A percentile compares a stretch with the other conserved stretches of the same genome.
Evolutionary conservation across 495 filamentous ascomycete genomes (phyloP).

Genomic region (Xylaria castorea): DNA sequence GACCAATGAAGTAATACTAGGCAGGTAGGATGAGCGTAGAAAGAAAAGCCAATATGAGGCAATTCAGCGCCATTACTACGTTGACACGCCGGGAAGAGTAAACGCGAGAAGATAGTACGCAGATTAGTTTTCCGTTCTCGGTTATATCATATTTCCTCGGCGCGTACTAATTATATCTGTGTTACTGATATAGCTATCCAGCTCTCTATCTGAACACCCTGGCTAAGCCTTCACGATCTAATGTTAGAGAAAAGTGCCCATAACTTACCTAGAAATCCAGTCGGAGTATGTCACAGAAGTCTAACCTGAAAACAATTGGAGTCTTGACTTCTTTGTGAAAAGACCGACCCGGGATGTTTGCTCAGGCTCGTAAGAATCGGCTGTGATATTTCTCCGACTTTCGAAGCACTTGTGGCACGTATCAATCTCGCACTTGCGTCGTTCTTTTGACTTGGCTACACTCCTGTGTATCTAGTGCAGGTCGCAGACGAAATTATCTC

Average conservation of each 20-base stretch:
- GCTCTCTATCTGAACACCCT: background rate
- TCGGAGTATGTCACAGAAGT: background rate
- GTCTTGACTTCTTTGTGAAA: background rate
- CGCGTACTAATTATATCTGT: background rate
- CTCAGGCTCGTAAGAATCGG: background rate
- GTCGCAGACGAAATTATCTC: background rate
- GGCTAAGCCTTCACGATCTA: background rate
- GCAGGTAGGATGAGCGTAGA: background rate
- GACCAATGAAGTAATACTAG: background rate
- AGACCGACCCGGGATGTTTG: background rate
- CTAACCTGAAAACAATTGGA: background rate
- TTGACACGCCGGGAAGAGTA: background rate
- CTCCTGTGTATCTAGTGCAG: too few species aligned
- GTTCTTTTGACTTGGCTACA: background rate
- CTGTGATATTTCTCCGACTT: background rate
- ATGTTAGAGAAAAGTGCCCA: background rate
- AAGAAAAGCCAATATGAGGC: background rate
- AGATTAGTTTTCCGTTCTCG: background rate
- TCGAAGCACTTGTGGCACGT: background rate
- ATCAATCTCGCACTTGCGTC: background rate
- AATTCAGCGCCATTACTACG: background rate
- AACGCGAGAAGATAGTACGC: too few species aligned
- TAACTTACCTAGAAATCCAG: background rate
- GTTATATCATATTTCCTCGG: background rate
- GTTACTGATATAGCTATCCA: background rate